Conservation (phyloP, 2,329 filamentous ascomycete genomes). For the Cladosporium sp. region DNA sequence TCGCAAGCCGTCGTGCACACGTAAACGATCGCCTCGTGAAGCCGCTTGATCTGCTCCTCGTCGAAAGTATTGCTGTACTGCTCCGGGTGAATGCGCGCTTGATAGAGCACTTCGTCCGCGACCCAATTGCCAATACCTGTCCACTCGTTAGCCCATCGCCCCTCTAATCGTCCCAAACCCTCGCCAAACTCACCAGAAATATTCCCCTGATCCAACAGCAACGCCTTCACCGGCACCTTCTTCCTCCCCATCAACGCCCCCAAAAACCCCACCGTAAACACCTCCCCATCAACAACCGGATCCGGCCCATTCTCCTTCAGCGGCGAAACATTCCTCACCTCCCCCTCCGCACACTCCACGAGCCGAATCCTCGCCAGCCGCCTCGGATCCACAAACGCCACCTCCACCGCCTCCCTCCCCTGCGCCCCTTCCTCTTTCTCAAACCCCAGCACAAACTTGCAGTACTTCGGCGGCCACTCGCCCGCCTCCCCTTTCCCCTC, state of each 20-base stretch:
- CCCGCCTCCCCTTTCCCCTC: too few relatives aligned
- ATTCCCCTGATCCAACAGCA: constrained; percentile 79
- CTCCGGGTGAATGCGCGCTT: constrained; percentile 83
- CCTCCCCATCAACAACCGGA: constrained; percentile 73
- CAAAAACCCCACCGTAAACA: constrained; percentile 72
- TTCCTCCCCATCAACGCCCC: constrained; percentile 64
- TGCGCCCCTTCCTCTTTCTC: constrained; percentile 21
- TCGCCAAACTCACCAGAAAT: constrained; percentile 49
- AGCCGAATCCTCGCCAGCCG: constrained; percentile 74
- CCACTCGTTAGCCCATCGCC: neutral
- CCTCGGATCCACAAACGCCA: constrained; percentile 78
- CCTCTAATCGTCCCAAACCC: too few relatives aligned
- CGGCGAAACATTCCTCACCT: constrained; percentile 70
- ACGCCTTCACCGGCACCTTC: constrained; percentile 80
- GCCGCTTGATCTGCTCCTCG: constrained; percentile 61
- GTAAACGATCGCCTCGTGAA: constrained; percentile 68
- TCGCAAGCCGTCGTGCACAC: constrained; percentile 77
- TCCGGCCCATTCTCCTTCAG: constrained; percentile 91
- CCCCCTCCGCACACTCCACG: constrained; percentile 68
- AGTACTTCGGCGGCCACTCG: constrained; percentile 81
- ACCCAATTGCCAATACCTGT: constrained; percentile 93
- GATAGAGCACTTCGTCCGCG: constrained; percentile 86
- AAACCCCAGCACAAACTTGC: constrained; percentile 74
- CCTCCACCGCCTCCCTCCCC: constrained; percentile 47
- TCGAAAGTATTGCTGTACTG: constrained; percentile 81